phyloP scores from a whole-genome alignment of 2,329 filamentous ascomycete species.

The Fusarium bulbicola region DNA sequence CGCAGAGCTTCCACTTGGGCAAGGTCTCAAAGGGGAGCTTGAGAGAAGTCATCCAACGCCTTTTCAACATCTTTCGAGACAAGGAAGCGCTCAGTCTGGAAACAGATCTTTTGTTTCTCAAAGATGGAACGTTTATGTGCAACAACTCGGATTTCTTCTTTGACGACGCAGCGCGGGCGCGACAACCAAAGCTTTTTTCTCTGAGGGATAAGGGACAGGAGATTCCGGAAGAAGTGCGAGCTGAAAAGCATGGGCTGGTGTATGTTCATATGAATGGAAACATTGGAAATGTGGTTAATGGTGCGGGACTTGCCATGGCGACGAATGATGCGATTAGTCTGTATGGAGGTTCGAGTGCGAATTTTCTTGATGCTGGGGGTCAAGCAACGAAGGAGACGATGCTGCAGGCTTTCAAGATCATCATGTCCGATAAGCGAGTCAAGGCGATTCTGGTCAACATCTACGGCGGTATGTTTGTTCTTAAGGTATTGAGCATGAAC shows the following conservation, averaged over 20 bases:
- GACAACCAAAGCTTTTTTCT: slow-evolving; percentile 53
- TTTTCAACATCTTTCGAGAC: slow-evolving; percentile 53
- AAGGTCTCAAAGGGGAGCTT: slow-evolving; percentile 18
- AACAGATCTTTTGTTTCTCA: slow-evolving; percentile 48
- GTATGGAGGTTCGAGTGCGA: slow-evolving; percentile 75
- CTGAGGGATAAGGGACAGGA: slow-evolving; percentile 49
- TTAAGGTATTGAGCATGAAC: fast-evolving
- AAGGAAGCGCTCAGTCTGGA: slow-evolving; percentile 59
- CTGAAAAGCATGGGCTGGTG: slow-evolving; percentile 74
- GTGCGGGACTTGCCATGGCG: slow-evolving; percentile 90
- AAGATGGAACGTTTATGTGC: slow-evolving; percentile 44
- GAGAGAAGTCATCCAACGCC: slow-evolving; percentile 21
- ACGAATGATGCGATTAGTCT: slow-evolving; percentile 81
- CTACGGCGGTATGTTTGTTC: slow-evolving; percentile 50
- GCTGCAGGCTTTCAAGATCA: slow-evolving; percentile 76
- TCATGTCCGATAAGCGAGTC: slow-evolving; percentile 76
- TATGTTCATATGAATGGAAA: slow-evolving; percentile 73
- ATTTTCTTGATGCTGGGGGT: slow-evolving; percentile 90
- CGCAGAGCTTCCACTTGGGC: background rate
- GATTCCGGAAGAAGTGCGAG: slow-evolving; percentile 46
- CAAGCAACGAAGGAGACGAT: slow-evolving; percentile 88
- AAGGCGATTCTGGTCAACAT: slow-evolving; percentile 72
- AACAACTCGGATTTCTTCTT: slow-evolving; percentile 55
- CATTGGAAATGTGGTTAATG: slow-evolving; percentile 88
- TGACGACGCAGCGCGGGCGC: slow-evolving; percentile 57